Evolutionary conservation across 2,329 filamentous ascomycete genomes (phyloP).

Genomic region (Canariomyces notabilis): DNA sequence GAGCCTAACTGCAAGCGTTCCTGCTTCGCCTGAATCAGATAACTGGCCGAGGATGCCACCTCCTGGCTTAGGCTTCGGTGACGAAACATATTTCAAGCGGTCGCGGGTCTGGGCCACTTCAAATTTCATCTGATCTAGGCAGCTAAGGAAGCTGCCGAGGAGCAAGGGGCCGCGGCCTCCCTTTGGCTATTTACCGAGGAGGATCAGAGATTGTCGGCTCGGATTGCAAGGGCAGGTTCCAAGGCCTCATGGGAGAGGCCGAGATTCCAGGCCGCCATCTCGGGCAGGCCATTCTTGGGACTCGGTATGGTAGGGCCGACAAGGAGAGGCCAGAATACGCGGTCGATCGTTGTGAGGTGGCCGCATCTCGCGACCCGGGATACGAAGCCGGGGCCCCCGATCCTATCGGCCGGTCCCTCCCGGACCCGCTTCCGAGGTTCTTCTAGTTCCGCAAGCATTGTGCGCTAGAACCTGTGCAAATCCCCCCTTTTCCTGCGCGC

Average conservation of each 20-base stretch:
- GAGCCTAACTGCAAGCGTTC: constrained; percentile 83
- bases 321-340: constrained; percentile 59
- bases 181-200: constrained; percentile 61
- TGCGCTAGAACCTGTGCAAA: constrained; percentile 66
- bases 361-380: constrained; percentile 75
- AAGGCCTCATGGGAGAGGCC: constrained; percentile 74
- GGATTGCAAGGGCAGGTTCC: constrained; percentile 65
- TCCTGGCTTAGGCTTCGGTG: constrained; percentile 74
- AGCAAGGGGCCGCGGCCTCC: constrained; percentile 59
- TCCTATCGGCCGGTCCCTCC: constrained; percentile 69
- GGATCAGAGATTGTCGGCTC: constrained; percentile 60
- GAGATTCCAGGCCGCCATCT: constrained; percentile 65
- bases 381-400: constrained; percentile 91
- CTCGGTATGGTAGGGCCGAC: constrained; percentile 80
- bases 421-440: constrained; percentile 73
- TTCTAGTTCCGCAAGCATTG: constrained; percentile 94
- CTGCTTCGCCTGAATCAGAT: constrained; percentile 64
- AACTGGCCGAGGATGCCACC: constrained; percentile 75
- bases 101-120: neutral
- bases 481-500: constrained; percentile 97
- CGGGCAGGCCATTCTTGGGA: constrained; percentile 77
- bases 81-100: constrained; percentile 15
- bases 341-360: constrained; percentile 63
- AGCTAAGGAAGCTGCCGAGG: neutral
- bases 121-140: neutral